Base-by-base conservation (phyloP, 2,329 filamentous ascomycete genomes). In the Cordyceps tenuipes region DNA sequence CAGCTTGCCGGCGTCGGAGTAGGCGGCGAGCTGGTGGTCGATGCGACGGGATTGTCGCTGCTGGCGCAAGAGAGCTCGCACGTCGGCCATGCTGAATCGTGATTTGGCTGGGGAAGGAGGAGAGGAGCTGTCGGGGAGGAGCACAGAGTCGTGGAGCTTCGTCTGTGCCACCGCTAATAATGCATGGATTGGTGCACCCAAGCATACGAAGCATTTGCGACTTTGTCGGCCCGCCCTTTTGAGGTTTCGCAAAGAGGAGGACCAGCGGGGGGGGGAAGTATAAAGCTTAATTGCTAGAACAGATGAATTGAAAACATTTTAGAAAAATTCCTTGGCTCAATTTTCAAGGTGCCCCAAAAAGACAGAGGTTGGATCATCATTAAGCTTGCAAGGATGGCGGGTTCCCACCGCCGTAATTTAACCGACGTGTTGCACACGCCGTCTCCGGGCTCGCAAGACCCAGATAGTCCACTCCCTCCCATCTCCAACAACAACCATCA, bases 21-120 rank as follows among this genome's bases (percentile, higher is more conserved):
- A 90, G 58, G 80, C 76, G 47, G 87, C 86, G 66, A 87, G 78
- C 4, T 87, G 83, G 66, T 90, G 86, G 56, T 85, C 81, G 67
- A 92, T 85, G 64, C 88, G 84, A 61, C 90, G 85, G 63, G 87
- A 82, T 60, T 85, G 84, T 65, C 90, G 85, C 73, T 93, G 88
- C 68, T 86, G 87, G 66, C 89, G 88, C 61, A 95, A 81, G 53
- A 96, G 82, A 41, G 89, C 83, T 67, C 91, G 87, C 29, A 90
- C 87, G 72, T 95, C 90, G 65, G 89, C 80, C 89, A 94, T 93
- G 64, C 50, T 62, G 48, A 36, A 44, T 26, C 51, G 51, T 54
- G 48, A 53, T 53, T 41, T 49, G 31, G 34, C 57, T 57, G 57
- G 46, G 15, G 59, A n/a, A 47, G 26, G 59, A 48, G 36, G 46